Percentiles rank a stretch among this genome's conserved stretches.
Conservation (phyloP, 768 basidiomycete genomes). For the Leccinum pellstonianum region DNA sequence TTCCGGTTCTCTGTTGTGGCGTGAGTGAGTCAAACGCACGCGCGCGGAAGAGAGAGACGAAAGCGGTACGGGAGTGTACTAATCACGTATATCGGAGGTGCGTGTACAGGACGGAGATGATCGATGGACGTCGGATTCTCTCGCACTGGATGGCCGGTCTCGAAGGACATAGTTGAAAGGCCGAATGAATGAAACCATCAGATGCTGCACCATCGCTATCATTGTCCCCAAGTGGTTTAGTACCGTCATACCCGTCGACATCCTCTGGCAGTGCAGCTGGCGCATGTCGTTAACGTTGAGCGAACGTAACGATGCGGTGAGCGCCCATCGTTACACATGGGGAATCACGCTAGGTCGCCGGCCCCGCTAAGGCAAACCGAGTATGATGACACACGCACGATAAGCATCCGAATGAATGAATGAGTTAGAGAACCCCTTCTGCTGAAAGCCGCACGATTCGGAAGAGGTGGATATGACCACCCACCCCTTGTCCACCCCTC, state of each 20-base stretch:
- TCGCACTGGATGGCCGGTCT: not conserved
- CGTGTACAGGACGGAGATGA: not conserved
- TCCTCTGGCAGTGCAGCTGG: constrained; percentile 4
- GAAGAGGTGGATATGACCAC: constrained; percentile 1
- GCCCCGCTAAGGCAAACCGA: constrained; percentile 8
- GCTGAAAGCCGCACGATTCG: not conserved
- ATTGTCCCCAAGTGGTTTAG: not conserved
- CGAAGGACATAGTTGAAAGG: not conserved
- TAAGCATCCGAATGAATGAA: not conserved
- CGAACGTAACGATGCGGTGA: constrained; percentile 9
- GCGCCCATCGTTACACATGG: constrained; percentile 13
- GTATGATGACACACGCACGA: constrained; percentile 10
- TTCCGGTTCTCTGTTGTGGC: not conserved
- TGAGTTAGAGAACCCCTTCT: not conserved
- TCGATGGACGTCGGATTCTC: not conserved
- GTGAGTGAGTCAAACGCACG: not conserved
- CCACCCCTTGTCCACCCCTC: not conserved
- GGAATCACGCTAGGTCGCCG: constrained; percentile 9
- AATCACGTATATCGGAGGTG: not conserved
- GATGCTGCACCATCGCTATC: not conserved
- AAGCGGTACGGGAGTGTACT: not conserved
- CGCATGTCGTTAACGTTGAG: not conserved
- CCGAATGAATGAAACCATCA: constrained; percentile 5
- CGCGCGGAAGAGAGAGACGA: not conserved
- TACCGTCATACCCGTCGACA: constrained; percentile 3